These are phyloP conservation scores for Curvularia verruculosa DNA, from an alignment of 2,329 filamentous ascomycete genomes.

Conservation along the genomic window DNA sequence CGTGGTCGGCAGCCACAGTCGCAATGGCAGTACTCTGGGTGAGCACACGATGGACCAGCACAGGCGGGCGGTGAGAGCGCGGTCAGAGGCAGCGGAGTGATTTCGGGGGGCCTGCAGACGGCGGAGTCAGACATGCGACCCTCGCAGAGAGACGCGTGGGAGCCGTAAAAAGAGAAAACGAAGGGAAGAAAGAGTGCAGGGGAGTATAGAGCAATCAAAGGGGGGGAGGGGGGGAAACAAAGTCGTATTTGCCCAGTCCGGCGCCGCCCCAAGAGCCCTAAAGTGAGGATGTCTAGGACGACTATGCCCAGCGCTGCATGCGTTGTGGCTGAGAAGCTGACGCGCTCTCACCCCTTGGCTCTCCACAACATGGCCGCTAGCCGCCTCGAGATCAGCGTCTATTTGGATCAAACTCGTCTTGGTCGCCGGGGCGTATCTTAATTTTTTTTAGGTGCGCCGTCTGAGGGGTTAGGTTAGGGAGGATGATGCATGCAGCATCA, in stretches of 20 bases:
- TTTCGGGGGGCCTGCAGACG: conserved; percentile 21
- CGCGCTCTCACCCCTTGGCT: conserved; percentile 20
- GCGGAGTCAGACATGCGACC: conserved; percentile 35
- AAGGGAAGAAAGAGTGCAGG: conserved; percentile 1
- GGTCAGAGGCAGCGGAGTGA: conserved; percentile 7
- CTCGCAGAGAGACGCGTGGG: conserved; percentile 36
- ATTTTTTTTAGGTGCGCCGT: not conserved
- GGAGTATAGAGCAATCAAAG: conserved; percentile 17
- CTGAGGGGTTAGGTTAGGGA: not conserved
- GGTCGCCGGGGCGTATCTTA: conserved; percentile 9
- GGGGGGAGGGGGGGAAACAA: conserved; percentile 15
- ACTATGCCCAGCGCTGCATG: conserved; percentile 8
- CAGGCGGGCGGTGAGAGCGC: conserved; percentile 13
- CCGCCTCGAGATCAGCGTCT: conserved; percentile 18
- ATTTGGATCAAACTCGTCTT: conserved; percentile 6
- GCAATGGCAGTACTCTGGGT: conserved; percentile 5
- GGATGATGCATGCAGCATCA: not conserved
- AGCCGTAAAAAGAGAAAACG: conserved; percentile 25
- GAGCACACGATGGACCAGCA: conserved; percentile 11
- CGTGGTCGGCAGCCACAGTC: not conserved
- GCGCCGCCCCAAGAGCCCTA: conserved; percentile 18
- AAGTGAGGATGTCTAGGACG: conserved; percentile 15
- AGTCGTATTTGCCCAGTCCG: conserved; percentile 14
- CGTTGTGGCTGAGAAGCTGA: conserved; percentile 25
- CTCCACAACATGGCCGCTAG: conserved; percentile 20